Evolutionary conservation across 495 filamentous ascomycete species (phyloP), one percentile per base, ranked within the genome.

Genomic region (Echria macrotheca): DNA sequence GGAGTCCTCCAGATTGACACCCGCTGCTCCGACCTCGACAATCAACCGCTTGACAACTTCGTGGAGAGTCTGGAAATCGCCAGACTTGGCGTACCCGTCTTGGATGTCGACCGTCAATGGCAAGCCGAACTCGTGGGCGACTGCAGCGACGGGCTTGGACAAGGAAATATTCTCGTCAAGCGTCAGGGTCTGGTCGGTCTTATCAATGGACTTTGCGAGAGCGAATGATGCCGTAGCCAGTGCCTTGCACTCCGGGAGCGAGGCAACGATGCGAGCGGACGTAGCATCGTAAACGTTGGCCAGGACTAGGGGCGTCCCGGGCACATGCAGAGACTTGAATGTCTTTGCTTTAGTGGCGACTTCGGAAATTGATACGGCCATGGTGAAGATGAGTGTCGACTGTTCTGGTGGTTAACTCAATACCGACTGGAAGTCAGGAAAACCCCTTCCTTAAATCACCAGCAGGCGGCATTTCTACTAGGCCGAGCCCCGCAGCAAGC

Each of bases 191-290:
- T 62, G 56, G 57, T 81, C 77, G 1, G 61, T 43, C 9, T 69
- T 53, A 28, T 71, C 73, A 24, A 60, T 57, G 2, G 66, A 54
- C 11, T 60, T 56, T 2, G 78, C 75, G 21, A 81, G 60, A 11
- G 76, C 73, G 52, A 63, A 75, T 49, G 69, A 74, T 1, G 72
- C 73, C n/a, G 77, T 78, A 15, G 76, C 78, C 21, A 81, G 59
- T 44, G 77, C 79, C 26, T 62, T 57, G 10, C 68, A 66, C 1
- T 50, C 31, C 0, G 71, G 69, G 12, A 72, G 64, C 2, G 66
- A 56, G 29, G 72, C 67, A 48, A 76, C 55, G 22, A 67, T 37
- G 8, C 57, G 54, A 1, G 77, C 74, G 28, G 75, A 69, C 15
- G 67, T 52, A 32, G 59, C 66, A 53, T 80, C 75, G 57, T 71